Evolutionary conservation across 2,329 filamentous ascomycete genomes (phyloP), one percentile per base, ranked within the genome.

Genomic region (Tolypocladium endophyticum): DNA sequence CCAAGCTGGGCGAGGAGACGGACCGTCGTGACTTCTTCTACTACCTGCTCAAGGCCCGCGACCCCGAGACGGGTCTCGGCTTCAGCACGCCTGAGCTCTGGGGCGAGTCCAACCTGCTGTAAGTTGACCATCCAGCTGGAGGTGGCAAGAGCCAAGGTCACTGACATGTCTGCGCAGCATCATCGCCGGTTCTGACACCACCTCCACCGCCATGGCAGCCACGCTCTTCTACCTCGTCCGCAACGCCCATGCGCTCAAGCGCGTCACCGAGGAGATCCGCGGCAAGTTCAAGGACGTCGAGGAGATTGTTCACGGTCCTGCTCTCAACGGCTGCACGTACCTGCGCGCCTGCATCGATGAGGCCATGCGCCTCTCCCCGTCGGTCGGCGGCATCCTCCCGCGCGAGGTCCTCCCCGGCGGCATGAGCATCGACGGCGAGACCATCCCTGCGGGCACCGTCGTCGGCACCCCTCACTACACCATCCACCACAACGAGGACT

Each of bases 11-110:
- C 35, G 84, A 85, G 64, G 84, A 82, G 64, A 85, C 81, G 55
- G 85, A 84, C 66, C 86, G 87, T 39, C 84, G 86, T 60, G 88
- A 90, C 69, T 90, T 90, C 76, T 90, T 90, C 75, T 86, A 89
- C 72, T 86, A 90, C 70, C 79, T 91, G 14, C 80, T 90, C 61
- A 86, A 86, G 67, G 87, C 87, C 9, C 82, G 82, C 45, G 87
- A 90, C 64, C 86, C 87, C 16, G 86, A 89, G 68, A 89, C 87
- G 0, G 87, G 87, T 58, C 78, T 82, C 60, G 85, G 85, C 1
- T 87, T 89, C 67, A 81, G 78, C 47, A 86, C 79, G 2, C 80
- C 82, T 0, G 87, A 89, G 67, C 81, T 90, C 30, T 88, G 86
- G 85, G 84, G 81, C 56, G 87, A 89, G 69, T 87, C 86, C 11